Conservation (phyloP, 2,329 filamentous ascomycete genomes). For the Hyphodiscus sp. region DNA sequence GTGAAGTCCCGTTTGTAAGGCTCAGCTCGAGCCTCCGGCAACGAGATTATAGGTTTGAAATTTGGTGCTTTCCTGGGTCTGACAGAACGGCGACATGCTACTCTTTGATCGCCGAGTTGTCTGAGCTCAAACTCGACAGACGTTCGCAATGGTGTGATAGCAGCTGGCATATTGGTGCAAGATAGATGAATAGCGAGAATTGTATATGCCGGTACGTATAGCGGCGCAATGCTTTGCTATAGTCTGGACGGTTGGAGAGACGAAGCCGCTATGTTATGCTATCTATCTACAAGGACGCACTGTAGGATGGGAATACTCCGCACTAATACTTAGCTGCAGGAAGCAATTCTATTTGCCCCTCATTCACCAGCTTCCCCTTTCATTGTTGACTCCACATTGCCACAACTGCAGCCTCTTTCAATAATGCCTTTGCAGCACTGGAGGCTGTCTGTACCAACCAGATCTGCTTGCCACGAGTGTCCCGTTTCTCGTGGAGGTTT, state of each 20-base stretch:
- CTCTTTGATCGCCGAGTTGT: neutral
- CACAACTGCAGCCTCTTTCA: neutral
- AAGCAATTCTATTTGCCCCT: neutral
- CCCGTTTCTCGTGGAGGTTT: neutral
- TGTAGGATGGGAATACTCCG: neutral
- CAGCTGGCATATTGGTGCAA: neutral
- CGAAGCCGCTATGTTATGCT: no score
- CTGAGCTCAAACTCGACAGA: neutral
- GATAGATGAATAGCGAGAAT: constrained; percentile 4
- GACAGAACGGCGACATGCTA: neutral
- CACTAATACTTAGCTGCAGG: constrained; percentile 6
- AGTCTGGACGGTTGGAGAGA: no score
- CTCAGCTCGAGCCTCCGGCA: no score
- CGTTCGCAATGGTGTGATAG: neutral
- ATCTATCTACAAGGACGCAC: neutral
- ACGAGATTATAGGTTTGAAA: neutral
- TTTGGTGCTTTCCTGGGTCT: neutral
- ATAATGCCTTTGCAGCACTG: neutral
- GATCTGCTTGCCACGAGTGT: neutral
- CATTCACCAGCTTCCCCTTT: constrained; percentile 41
- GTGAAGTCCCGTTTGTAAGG: no score
- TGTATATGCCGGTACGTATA: constrained; percentile 1
- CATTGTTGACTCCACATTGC: constrained; percentile 50
- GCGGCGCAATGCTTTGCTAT: neutral
- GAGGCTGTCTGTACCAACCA: neutral